Evolutionary conservation across 306 rosid genomes (phyloP), one percentile per base, ranked within the genome.

Genomic region (Citrullus colocynthis): DNA sequence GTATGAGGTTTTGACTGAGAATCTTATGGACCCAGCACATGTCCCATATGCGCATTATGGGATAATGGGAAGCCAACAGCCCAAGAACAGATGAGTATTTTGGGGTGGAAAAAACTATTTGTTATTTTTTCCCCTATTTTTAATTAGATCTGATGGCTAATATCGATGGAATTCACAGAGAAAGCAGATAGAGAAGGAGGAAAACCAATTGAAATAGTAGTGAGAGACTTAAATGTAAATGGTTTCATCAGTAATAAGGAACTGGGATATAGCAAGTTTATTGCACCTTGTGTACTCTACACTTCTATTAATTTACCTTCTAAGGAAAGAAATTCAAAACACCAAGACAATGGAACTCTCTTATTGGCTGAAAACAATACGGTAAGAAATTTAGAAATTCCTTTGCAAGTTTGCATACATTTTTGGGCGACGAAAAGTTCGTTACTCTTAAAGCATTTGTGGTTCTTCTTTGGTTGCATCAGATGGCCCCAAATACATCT

Each of bases 141-240:
- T 12, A 36, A 58, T 6, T 16, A n/a, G 63, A 64, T 44, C 56
- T 65, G 28, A 48, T n/a, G 36, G n/a, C 16, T 18, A 32, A 18
- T n/a, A 10, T 52, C 20, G 20, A 30, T n/a, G 45, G 24, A 5
- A 45, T 82, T 81, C 69, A 82, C 93, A 83, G 97, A 12, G 76
- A 91, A 89, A 82, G 86, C 75, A 77, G 98, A 95, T 81, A 92
- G 93, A 86, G 97, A 95, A 88, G 99, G 99, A 24, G 97, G 99
- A 42, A 85, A 84, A 80, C 99, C 97, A 18, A 85, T 92, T 70
- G 90, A 95, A 18, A 12, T 95, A 84, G 44, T 37, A 5, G 76
- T 95, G 74, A 82, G 73, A 59, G 83, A 77, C 72, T 81, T 5
- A 88, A 86, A 55, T 55, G 14, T 80, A 72, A 80, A 90, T 79